phyloP scores from a whole-genome alignment of 2,329 filamentous ascomycete species.

The Torrubiellomyces zombiae region DNA sequence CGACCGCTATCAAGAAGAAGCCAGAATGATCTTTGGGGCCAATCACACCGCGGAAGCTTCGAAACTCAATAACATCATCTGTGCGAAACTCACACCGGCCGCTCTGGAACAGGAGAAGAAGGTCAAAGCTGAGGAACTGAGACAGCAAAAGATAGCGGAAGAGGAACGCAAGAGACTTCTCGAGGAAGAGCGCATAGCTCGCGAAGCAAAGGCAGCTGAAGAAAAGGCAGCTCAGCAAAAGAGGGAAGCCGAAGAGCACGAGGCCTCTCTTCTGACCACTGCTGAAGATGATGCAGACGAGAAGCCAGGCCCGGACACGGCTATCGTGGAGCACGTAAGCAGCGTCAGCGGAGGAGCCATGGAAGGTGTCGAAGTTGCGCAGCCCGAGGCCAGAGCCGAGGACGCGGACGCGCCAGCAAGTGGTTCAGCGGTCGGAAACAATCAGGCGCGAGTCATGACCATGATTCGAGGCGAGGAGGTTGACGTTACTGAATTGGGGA shows the following conservation, averaged over 20 bases:
- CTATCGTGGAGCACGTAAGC: constrained; percentile 3
- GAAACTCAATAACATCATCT: constrained; percentile 49
- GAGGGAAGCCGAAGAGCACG: constrained; percentile 53
- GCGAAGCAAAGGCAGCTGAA: constrained; percentile 57
- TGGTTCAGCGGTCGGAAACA: constrained; percentile 4
- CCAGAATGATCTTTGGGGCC: constrained; percentile 65
- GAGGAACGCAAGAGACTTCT: constrained; percentile 45
- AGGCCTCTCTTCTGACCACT: constrained; percentile 38
- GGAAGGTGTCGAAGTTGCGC: constrained; percentile 57
- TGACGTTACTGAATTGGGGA: constrained; percentile 87
- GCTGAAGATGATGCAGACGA: constrained; percentile 34
- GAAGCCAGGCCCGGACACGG: constrained; percentile 1
- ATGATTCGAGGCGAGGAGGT: constrained; percentile 74
- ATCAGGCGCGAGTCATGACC: constrained; percentile 49
- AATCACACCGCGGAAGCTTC: constrained; percentile 48
- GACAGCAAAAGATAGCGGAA: constrained; percentile 29
- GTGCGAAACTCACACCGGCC: constrained; percentile 61
- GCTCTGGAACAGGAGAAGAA: constrained; percentile 70
- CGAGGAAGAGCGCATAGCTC: constrained; percentile 48
- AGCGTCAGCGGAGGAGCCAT: constrained; percentile 36
- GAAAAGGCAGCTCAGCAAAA: constrained; percentile 50
- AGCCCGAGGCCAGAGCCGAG: constrained; percentile 14
- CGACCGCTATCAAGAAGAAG: constrained; percentile 77
- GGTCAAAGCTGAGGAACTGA: constrained; percentile 41
- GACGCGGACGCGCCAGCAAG: constrained; percentile 11